A percentile compares a stretch with the other conserved stretches of the same genome.
Conservation (phyloP, 2,329 filamentous ascomycete genomes). For the Pseudogymnoascus sp. region DNA sequence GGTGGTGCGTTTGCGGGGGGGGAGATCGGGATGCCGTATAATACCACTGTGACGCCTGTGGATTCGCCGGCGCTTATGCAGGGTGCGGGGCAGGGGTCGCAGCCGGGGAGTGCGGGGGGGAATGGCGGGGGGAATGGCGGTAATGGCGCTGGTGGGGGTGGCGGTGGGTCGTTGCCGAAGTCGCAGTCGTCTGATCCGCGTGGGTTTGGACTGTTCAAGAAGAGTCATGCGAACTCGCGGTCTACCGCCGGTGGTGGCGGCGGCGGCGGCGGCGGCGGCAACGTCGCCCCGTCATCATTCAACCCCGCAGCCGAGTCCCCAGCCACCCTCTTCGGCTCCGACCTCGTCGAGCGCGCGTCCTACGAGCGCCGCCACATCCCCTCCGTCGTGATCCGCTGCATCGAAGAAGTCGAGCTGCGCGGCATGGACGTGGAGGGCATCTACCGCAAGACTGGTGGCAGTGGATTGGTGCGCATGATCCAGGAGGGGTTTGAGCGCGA, state of each 20-base stretch:
- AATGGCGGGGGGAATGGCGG: no score
- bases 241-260: conserved; percentile 27
- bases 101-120: not conserved
- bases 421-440: conserved; percentile 98
- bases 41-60: conserved; percentile 52
- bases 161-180: not conserved
- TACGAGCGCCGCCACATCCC: conserved; percentile 86
- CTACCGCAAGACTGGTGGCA: conserved; percentile 93
- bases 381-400: conserved; percentile 82
- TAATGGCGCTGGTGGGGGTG: not conserved
- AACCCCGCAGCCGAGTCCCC: conserved; percentile 39
- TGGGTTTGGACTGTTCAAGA: conserved; percentile 64
- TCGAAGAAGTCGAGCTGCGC: conserved; percentile 90
- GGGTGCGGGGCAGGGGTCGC: not conserved
- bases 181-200: conserved; percentile 22
- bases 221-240: conserved; percentile 39
- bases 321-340: conserved; percentile 72
- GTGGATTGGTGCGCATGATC: conserved; percentile 80
- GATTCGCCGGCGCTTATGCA: conserved; percentile 34
- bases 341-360: conserved; percentile 76
- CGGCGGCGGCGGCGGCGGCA: no score
- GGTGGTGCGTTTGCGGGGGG: no score
- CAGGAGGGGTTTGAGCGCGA: conserved; percentile 85
- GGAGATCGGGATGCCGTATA: conserved; percentile 62
- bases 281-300: conserved; percentile 15